These are phyloP conservation scores for Parietichytrium sp. DNA, from an alignment of 108 stramenopile genomes.

Conservation along the genomic window DNA sequence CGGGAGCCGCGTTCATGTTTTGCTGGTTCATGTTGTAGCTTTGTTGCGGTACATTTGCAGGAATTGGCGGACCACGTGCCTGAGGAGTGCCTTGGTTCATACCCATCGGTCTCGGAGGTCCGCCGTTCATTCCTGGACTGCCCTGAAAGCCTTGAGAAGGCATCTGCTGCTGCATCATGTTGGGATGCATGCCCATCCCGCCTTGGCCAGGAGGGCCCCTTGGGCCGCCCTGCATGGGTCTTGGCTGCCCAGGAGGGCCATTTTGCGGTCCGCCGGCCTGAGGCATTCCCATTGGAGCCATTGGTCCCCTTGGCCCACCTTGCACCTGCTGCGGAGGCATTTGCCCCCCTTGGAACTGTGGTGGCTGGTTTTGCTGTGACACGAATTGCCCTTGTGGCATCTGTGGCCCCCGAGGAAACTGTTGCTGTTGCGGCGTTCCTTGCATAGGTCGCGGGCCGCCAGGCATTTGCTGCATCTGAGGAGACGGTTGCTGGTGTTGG, in stretches of 20 bases:
- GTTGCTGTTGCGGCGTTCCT: neutral
- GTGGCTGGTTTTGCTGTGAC: neutral
- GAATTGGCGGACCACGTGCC: neutral
- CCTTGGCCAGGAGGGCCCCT: neutral
- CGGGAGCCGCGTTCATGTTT: neutral
- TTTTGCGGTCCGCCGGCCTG: too few relatives aligned
- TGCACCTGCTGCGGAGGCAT: neutral
- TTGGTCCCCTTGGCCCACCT: neutral
- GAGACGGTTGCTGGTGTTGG: neutral
- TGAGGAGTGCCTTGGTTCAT: neutral
- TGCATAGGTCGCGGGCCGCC: neutral
- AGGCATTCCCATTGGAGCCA: too few relatives aligned
- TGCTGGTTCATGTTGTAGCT: neutral
- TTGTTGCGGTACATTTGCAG: neutral
- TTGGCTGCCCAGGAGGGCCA: too few relatives aligned
- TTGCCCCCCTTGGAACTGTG: neutral
- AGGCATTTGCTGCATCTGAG: neutral
- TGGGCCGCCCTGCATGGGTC: too few relatives aligned
- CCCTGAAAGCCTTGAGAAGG: neutral
- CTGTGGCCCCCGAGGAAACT: neutral
- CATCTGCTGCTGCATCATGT: neutral
- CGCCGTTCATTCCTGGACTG: neutral
- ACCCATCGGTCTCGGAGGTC: neutral
- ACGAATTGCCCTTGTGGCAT: neutral
- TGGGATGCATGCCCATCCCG: neutral